phyloP scores from a whole-genome alignment of 352 stramenopile genomes.

The Phytophthora europaea region DNA sequence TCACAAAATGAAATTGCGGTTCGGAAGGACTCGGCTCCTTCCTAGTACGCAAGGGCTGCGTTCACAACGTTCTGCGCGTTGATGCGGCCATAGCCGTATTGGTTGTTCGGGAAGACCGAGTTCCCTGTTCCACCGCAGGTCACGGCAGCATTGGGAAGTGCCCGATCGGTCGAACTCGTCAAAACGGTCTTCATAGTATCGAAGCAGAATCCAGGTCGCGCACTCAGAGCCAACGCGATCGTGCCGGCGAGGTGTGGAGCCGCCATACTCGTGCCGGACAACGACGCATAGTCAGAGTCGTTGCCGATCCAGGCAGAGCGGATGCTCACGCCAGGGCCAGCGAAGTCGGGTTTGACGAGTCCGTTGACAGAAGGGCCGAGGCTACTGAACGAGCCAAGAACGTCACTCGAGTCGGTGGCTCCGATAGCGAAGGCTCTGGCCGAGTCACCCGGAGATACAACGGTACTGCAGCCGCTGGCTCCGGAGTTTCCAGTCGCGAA shows the following conservation, averaged over 20 bases:
- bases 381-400: slow-evolving; percentile 52
- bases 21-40: background rate
- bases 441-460: slow-evolving; percentile 51
- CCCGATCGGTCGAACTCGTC: slow-evolving; percentile 16
- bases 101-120: slow-evolving; percentile 64
- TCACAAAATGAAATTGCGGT: slow-evolving; percentile 18
- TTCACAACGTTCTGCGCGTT: slow-evolving; percentile 52
- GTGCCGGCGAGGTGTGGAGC: slow-evolving; percentile 56
- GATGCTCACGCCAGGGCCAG: slow-evolving; percentile 46
- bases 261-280: slow-evolving; percentile 73
- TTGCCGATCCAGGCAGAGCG: slow-evolving; percentile 49
- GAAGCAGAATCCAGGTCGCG: slow-evolving; percentile 41
- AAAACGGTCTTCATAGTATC: slow-evolving; percentile 44
- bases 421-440: slow-evolving; percentile 49
- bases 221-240: slow-evolving; percentile 59
- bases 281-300: slow-evolving; percentile 44
- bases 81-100: slow-evolving; percentile 62
- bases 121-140: slow-evolving; percentile 48
- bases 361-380: slow-evolving; percentile 46
- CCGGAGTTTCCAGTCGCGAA: slow-evolving; percentile 64
- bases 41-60: slow-evolving; percentile 32
- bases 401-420: slow-evolving; percentile 44
- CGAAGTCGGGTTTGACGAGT: slow-evolving; percentile 56
- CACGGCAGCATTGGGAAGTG: slow-evolving; percentile 14
- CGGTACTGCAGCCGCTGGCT: slow-evolving; percentile 35